A percentile compares a stretch with the other conserved stretches of the same genome.
These are phyloP conservation scores for Gryganskiella cystojenkinii DNA, from an alignment of 192 early-diverging fungal species.

Conservation along the genomic window DNA sequence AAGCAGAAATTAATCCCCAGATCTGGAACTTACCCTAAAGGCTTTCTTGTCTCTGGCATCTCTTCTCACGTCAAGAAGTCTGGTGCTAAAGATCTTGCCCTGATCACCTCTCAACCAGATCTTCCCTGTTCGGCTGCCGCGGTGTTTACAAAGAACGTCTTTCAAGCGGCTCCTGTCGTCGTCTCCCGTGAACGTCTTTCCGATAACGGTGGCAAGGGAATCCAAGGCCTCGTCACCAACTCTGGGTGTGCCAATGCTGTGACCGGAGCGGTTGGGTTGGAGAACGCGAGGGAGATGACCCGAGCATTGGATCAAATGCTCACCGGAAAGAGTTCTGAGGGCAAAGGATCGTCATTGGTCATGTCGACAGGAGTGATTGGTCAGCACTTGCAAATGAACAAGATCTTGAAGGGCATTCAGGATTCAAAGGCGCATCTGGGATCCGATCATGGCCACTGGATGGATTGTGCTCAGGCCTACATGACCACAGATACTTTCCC, in stretches of 20 bases:
- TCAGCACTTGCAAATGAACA: constrained; percentile 86
- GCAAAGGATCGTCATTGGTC: constrained; percentile 64
- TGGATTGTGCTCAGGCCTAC: constrained; percentile 82
- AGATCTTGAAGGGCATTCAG: constrained; percentile 77
- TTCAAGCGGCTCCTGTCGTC: constrained; percentile 90
- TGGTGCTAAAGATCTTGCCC: constrained; percentile 79
- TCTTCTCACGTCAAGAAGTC: constrained; percentile 88
- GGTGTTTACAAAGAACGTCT: constrained; percentile 94
- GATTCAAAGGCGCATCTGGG: constrained; percentile 53
- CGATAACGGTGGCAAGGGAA: constrained; percentile 51
- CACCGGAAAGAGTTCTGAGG: constrained; percentile 32
- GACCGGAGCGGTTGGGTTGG: constrained; percentile 86
- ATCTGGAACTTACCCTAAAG: constrained; percentile 84
- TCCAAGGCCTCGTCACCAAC: constrained; percentile 78
- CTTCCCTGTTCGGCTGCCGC: constrained; percentile 80
- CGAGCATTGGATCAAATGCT: constrained; percentile 61
- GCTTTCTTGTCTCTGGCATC: constrained; percentile 83
- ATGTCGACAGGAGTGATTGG: constrained; percentile 99
- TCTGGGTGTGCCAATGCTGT: constrained; percentile 97
- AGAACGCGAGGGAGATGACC: constrained; percentile 80
- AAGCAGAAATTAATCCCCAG: constrained; percentile 77
- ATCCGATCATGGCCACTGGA: constrained; percentile 77
- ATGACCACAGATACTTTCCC: constrained; percentile 99
- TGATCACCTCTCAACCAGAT: constrained; percentile 72
- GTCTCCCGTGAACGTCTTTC: constrained; percentile 75